phyloP scores from a whole-genome alignment of 306 rosid species.

The Cicer cuneatum region DNA sequence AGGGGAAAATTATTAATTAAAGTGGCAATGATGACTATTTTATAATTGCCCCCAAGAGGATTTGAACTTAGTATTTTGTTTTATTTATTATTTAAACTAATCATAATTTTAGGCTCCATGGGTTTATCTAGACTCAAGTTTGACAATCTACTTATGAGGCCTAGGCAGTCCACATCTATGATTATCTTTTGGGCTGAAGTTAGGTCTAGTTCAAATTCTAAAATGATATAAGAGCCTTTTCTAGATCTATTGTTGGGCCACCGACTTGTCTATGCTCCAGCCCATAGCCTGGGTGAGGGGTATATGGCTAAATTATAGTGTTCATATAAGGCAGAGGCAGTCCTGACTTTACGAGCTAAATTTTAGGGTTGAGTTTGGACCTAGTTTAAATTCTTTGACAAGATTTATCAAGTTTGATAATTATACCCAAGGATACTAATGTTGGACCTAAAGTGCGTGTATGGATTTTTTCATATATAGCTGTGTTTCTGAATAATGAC shows the following conservation, averaged over 20 bases:
- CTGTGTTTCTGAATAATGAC: constrained; percentile 10
- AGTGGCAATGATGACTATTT: too few relatives aligned
- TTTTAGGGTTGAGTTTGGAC: neutral
- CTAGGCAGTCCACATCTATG: neutral
- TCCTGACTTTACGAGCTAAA: neutral
- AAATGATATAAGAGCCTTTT: neutral
- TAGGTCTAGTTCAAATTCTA: neutral
- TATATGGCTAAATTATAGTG: neutral
- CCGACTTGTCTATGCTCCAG: neutral
- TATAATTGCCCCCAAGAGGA: too few relatives aligned
- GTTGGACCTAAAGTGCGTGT: neutral
- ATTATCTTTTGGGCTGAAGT: neutral
- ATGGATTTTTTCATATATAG: constrained; percentile 14
- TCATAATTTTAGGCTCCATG: too few relatives aligned
- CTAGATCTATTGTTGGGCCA: neutral
- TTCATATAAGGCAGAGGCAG: neutral
- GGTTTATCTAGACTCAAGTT: too few relatives aligned
- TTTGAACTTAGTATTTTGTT: too few relatives aligned
- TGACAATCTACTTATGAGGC: too few relatives aligned
- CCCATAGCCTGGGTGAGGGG: neutral
- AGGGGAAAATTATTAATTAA: too few relatives aligned
- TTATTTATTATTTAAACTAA: too few relatives aligned
- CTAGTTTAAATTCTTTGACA: neutral
- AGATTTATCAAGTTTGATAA: constrained; percentile 16
- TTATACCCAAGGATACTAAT: neutral